Base-by-base conservation (phyloP, 805 yeast species). In the Suhomyces xylopsoci region DNA sequence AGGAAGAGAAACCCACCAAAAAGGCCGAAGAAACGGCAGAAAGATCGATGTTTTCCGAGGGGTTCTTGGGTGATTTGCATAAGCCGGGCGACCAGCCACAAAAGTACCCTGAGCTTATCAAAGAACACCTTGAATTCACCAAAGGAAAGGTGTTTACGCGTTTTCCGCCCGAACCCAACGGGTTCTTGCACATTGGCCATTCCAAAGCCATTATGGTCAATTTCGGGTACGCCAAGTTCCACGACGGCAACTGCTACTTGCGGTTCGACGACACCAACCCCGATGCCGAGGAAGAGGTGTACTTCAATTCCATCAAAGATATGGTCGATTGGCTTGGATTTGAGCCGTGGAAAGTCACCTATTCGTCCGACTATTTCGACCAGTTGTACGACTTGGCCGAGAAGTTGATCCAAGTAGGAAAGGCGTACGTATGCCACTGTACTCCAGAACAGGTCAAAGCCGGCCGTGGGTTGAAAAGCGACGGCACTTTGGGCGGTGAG, bases 131-230 rank as follows among this genome's bases (percentile, higher is more conserved):
- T 62, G 82, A 80, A 52, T 83, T 82, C 58, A 90, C 96, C 32
- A 80, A 82, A 38, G 96, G 97, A 46, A 79, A 81, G 64, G 98
- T 93, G 26, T 84, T 82, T 62, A 94, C 99, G 3, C 84, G 99
- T 68, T 94, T 94, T 74, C 99, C 99, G 46, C 99, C 99, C 5
- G 99, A 94, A 74, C 99, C 99, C 42, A 93, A 96, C 72, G 99
- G 99, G 61, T 94, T 85, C 67, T 80, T 94, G 65, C 99, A 94
- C 69, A 93, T 94, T 69, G 99, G 99, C 45, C 99, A 94, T 67
- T 88, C 97, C 42, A 94, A 94, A 74, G 99, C 99, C 49, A 93
- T 94, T 67, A 88, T 94, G 83, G 97, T 93, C 51, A 92, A 94
- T 69, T 94, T 94, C 71, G 99, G 99, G n/a, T 94, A 79, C 70